Base-by-base conservation (phyloP, 2,329 filamentous ascomycete genomes). In the Fusarium pseudograminearum region DNA sequence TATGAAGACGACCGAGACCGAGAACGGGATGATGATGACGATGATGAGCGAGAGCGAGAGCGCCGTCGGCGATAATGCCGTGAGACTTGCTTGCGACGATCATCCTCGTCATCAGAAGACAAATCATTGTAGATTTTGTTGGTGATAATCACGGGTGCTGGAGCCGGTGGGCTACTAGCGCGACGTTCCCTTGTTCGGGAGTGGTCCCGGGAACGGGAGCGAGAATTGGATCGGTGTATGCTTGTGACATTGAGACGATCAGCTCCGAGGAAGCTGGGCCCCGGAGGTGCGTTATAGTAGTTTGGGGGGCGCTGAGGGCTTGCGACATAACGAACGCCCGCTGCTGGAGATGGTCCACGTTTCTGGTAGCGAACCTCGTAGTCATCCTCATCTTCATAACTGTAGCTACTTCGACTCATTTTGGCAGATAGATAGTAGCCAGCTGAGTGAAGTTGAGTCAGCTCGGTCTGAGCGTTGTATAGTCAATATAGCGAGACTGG, bases 351-450 rank as follows among this genome's bases (percentile, higher is more conserved):
- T n/a, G 78, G 80, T 5, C 76, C 78, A 38, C 79, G 80, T 28
- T 81, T 82, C 54, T 80, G 80, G 64, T 86, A 76, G 45, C 79
- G 84, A 69, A 88, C 81, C 71, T 89, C 83, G 52, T 87, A 73
- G 47, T 89, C 87, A 31, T 87, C 86, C 34, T 88, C 85, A 68
- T 85, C 83, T 57, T 83, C 81, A 71, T 83, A 85, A 73, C 82
- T 83, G 73, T 83, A 83, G 67, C 74, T 80, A 61, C 55, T 57
- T 48, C 58, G 61, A 26, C 73, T 78, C 76, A 79, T 80, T n/a
- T 54, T 71, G 54, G 22, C 14, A 41, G 28, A 51, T 34, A 57
- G 11, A 31, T 30, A 44, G 46, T n/a, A 48, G 16, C 22, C n/a
- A 56, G 44, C 41, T 41, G 28, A 18, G 24, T 15, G 18, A 47